Evolutionary conservation across 768 basidiomycete genomes (phyloP), one percentile per base, ranked within the genome.

Genomic region (Leccinellum albellum): DNA sequence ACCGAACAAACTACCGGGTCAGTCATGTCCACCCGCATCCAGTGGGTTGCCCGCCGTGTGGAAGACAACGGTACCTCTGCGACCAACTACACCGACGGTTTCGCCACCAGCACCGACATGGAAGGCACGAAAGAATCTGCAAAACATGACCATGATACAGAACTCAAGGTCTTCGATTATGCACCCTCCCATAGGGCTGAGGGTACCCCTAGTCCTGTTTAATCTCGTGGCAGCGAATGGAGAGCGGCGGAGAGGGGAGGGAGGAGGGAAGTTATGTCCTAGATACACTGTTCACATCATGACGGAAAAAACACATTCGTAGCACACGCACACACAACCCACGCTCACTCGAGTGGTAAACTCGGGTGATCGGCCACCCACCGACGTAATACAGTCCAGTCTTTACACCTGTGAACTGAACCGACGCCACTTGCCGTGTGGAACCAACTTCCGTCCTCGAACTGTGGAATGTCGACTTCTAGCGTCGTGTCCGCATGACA

Each of bases 401-500:
- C 74, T 37, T 63, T 70, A 32, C 73, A 74, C 33, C 45, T 60
- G 33, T 75, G 71, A 21, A 71, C 64, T 9, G 68, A 61, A 29
- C 72, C 68, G 14, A 71, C 67, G 0, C 70, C 70, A 1, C 64
- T 73, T 45, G 62, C 71, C 26, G 67, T 60, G 46, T 71, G 74
- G 20, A 61, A 59, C 60, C 65, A 66, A 51, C n/a, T 50, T 12
- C 63, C 63, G 31, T 68, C 65, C 15, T 54, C 31, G 47, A 63
- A 49, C 35, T 70, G 64, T 2, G 71, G 66, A 12, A 71, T 70
- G 48, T 70, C 73, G 4, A 60, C 68, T 33, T 76, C 75, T 13
- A 77, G 61, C 10, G 75, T 76, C 31, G 73, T 72, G 50, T 76
- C 75, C 0, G 75, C 73, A 9, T 71, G 68, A 44, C 75, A 78